Evolutionary conservation across 2,329 filamentous ascomycete genomes (phyloP).

Genomic region (Chrysoporthe austroafricana): DNA sequence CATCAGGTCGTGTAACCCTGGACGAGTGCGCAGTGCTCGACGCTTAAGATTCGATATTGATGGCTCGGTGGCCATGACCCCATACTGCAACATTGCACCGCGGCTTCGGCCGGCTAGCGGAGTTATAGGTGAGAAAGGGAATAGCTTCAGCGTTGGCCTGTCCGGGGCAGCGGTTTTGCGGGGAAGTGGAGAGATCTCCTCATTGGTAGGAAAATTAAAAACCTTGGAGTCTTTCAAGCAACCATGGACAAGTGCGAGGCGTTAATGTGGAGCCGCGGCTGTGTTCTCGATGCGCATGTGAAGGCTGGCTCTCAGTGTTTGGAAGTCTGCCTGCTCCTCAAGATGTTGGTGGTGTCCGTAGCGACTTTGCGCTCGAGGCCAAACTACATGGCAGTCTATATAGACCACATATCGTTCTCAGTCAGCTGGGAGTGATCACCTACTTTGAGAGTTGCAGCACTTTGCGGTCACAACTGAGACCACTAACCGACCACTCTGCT

Average conservation of each 20-base stretch:
- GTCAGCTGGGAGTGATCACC: too few species aligned
- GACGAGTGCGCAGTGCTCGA: neutral
- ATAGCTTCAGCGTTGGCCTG: conserved; percentile 4
- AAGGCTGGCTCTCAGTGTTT: neutral
- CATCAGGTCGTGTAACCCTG: neutral
- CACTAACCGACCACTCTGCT: too few species aligned
- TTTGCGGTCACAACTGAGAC: too few species aligned
- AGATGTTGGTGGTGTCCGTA: too few species aligned
- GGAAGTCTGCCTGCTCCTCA: neutral
- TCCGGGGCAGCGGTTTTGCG: conserved; percentile 14
- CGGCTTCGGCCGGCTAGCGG: conserved; percentile 23
- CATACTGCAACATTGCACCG: neutral
- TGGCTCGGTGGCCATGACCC: neutral
- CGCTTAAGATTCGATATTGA: neutral
- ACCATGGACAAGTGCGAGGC: neutral
- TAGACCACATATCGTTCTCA: too few species aligned
- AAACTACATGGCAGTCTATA: too few species aligned
- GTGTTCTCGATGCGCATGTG: neutral
- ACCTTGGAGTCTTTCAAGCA: neutral
- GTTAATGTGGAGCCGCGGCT: conserved; percentile 9
- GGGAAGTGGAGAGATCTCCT: conserved; percentile 5
- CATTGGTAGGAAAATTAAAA: neutral
- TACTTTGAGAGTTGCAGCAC: too few species aligned
- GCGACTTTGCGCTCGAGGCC: too few species aligned
- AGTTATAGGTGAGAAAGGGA: conserved; percentile 13